These are phyloP conservation scores for Ammopiptanthus mongolicus DNA, from an alignment of 306 rosid genomes.

Conservation along the genomic window DNA sequence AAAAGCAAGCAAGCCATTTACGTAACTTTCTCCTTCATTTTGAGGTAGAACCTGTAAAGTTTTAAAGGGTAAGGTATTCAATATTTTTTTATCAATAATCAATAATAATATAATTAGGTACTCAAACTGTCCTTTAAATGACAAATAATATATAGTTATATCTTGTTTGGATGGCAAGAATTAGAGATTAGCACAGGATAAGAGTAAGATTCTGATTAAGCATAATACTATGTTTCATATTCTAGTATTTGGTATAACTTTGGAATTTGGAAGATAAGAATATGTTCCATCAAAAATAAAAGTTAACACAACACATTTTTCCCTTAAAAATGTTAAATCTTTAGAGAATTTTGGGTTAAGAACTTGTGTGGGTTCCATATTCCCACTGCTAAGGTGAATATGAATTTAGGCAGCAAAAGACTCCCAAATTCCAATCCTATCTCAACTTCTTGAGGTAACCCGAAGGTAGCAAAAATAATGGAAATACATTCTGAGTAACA, in stretches of 20 bases:
- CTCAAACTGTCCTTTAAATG: not conserved
- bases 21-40: constrained; percentile 58
- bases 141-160: not conserved
- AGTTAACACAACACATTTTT: not conserved
- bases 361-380: not conserved
- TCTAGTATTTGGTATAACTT: not conserved
- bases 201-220: not conserved
- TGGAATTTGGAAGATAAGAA: not conserved
- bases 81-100: not conserved
- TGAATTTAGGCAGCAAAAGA: not conserved
- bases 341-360: not conserved
- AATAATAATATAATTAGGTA: not conserved
- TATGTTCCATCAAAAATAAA: not conserved
- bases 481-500: not conserved
- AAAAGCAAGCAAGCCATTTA: constrained; percentile 88
- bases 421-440: not conserved
- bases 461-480: not conserved
- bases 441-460: not conserved
- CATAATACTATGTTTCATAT: not conserved
- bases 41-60: constrained; percentile 61
- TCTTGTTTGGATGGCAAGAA: not conserved
- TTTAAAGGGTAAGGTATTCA: constrained; percentile 6
- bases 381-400: not conserved
- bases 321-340: not conserved
- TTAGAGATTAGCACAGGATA: not conserved